These are phyloP conservation scores for Cladophialophora yegresii DNA, from an alignment of 2,329 filamentous ascomycete genomes.

Conservation along the genomic window DNA sequence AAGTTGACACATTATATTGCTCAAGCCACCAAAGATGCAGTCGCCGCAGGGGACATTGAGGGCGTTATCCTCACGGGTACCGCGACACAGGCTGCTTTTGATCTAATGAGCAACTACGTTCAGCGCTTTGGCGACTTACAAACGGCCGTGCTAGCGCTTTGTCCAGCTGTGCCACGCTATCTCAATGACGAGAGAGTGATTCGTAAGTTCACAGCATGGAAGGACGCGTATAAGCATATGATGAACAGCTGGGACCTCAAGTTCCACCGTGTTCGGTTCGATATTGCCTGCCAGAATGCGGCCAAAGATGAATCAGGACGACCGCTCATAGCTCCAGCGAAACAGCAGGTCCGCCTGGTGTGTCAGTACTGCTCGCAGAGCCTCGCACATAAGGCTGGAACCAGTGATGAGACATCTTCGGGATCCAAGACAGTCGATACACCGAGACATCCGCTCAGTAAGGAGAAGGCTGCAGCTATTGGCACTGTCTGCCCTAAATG, in stretches of 20 bases:
- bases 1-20: slow-evolving; percentile 57
- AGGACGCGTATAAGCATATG: slow-evolving; percentile 61
- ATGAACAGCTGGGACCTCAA: slow-evolving; percentile 65
- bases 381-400: slow-evolving; percentile 50
- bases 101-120: slow-evolving; percentile 63
- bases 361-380: slow-evolving; percentile 63
- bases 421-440: slow-evolving; percentile 34
- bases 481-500: slow-evolving; percentile 63
- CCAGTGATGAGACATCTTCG: slow-evolving; percentile 42
- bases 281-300: slow-evolving; percentile 58
- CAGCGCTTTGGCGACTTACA: slow-evolving; percentile 62
- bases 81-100: slow-evolving; percentile 55
- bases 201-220: slow-evolving; percentile 60
- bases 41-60: slow-evolving; percentile 60
- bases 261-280: slow-evolving; percentile 60
- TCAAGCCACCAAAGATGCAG: slow-evolving; percentile 54
- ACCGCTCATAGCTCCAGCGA: slow-evolving; percentile 52
- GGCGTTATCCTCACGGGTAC: slow-evolving; percentile 64
- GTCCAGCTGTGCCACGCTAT: slow-evolving; percentile 59
- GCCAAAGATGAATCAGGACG: slow-evolving; percentile 53
- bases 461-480: slow-evolving; percentile 35
- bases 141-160: slow-evolving; percentile 59
- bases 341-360: slow-evolving; percentile 58
- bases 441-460: slow-evolving; percentile 30
- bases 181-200: slow-evolving; percentile 57